A percentile compares a stretch with the other conserved stretches of the same genome.
These are phyloP conservation scores for Lachnellula arida DNA, from an alignment of 2,329 filamentous ascomycete genomes.

Conservation along the genomic window DNA sequence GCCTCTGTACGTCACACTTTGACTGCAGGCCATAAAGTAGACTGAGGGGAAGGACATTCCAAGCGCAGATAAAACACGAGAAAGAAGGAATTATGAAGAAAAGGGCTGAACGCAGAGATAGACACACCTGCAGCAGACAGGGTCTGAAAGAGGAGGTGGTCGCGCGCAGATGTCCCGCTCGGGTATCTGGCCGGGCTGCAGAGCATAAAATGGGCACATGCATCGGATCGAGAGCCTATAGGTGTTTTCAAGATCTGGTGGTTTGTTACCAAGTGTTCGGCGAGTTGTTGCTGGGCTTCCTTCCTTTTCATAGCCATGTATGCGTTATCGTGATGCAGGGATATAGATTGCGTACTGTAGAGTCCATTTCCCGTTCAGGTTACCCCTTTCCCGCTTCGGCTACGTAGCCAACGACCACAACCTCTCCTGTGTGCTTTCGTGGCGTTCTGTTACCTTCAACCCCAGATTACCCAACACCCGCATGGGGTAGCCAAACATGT, in stretches of 20 bases:
- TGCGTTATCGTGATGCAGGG: background rate
- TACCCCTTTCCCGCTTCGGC: background rate
- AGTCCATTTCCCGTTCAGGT: background rate
- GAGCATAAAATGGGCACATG: background rate
- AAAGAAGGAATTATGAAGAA: background rate
- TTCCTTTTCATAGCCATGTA: background rate
- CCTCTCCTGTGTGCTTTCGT: background rate
- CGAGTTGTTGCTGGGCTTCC: background rate
- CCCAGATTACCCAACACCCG: background rate
- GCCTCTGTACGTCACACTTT: too few relatives aligned
- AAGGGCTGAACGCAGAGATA: background rate
- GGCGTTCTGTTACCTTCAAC: background rate
- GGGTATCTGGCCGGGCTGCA: background rate
- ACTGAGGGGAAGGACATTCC: background rate
- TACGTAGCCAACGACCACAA: background rate
- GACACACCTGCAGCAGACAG: background rate
- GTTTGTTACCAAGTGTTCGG: background rate
- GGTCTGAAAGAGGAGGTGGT: background rate
- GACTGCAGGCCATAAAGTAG: too few relatives aligned
- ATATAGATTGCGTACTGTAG: background rate
- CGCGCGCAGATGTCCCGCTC: background rate
- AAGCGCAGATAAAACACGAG: background rate
- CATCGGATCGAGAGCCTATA: background rate
- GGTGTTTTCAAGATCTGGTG: slow-evolving; percentile 7
- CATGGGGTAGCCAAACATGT: background rate